A percentile compares a stretch with the other conserved stretches of the same genome.
phyloP scores from a whole-genome alignment of 2,329 filamentous ascomycete species.

The Microascus cirrosus region DNA sequence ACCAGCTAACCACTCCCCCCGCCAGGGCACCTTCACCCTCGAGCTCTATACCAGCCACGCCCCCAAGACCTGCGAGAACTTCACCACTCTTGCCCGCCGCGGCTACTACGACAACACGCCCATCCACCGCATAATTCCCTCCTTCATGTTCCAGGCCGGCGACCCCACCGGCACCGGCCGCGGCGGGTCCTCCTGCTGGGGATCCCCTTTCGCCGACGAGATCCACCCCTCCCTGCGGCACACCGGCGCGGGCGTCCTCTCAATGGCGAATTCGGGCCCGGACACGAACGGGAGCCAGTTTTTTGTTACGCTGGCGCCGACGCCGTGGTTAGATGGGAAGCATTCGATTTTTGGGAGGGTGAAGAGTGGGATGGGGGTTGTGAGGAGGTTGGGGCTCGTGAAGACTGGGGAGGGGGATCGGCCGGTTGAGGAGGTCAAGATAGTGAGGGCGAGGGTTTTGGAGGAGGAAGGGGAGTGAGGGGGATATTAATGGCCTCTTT shows the following conservation, averaged over 20 bases:
- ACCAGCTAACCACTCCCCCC: background rate
- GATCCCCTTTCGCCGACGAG: constrained; percentile 90
- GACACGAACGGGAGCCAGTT: constrained; percentile 95
- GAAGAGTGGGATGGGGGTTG: constrained; percentile 68
- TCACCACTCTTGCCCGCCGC: constrained; percentile 63
- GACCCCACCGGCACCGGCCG: constrained; percentile 91
- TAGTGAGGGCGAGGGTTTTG: constrained; percentile 61
- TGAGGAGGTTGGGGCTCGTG: constrained; percentile 79
- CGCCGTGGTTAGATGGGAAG: constrained; percentile 93
- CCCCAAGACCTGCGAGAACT: constrained; percentile 83
- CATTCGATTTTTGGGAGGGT: constrained; percentile 95
- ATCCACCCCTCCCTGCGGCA: constrained; percentile 71
- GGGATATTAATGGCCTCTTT: background rate
- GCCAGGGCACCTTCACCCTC: constrained; percentile 67
- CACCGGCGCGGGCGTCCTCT: constrained; percentile 84
- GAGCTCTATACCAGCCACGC: constrained; percentile 89
- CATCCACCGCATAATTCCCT: constrained; percentile 90
- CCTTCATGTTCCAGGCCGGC: constrained; percentile 94
- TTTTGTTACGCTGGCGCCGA: constrained; percentile 87
- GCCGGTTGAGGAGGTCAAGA: constrained; percentile 72
- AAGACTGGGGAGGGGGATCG: constrained; percentile 73
- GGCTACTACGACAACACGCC: constrained; percentile 81
- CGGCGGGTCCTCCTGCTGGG: constrained; percentile 82
- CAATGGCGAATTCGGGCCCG: constrained; percentile 91
- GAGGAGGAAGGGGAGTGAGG: constrained; percentile 37